Percentiles rank a stretch among this genome's conserved stretches.
phyloP scores from a whole-genome alignment of 2,329 filamentous ascomycete genomes.

The Penicillium sp. region DNA sequence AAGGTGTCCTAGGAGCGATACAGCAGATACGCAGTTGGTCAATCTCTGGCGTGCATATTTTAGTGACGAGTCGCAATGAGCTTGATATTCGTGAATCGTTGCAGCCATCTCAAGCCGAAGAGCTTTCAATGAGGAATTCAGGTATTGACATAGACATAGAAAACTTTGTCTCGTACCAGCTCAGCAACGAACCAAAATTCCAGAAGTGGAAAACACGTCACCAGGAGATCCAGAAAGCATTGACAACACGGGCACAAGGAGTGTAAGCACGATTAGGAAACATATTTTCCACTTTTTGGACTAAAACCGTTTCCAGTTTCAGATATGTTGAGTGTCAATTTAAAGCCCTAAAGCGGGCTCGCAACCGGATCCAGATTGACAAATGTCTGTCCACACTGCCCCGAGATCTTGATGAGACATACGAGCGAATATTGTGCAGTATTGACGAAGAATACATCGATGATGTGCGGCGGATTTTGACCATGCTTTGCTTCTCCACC shows the following conservation, averaged over 20 bases:
- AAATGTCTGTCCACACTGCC: slow-evolving; percentile 30
- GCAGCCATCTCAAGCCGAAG: not conserved
- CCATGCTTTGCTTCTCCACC: slow-evolving; percentile 28
- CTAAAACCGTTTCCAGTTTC: slow-evolving; percentile 25
- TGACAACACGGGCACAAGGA: slow-evolving; percentile 8
- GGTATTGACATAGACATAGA: slow-evolving; percentile 28
- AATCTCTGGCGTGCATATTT: slow-evolving; percentile 26
- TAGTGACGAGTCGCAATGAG: slow-evolving; percentile 29
- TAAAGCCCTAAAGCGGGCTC: slow-evolving; percentile 11
- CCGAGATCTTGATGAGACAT: slow-evolving; percentile 32
- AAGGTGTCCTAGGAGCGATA: slow-evolving; percentile 5
- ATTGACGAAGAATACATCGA: slow-evolving; percentile 22
- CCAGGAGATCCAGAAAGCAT: slow-evolving; percentile 9
- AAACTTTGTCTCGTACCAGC: slow-evolving; percentile 24
- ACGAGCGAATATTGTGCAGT: slow-evolving; percentile 33
- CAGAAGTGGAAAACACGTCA: slow-evolving; percentile 17
- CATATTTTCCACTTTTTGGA: not conserved
- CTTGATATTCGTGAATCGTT: slow-evolving; percentile 13
- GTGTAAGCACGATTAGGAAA: slow-evolving; percentile 7
- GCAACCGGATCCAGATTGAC: slow-evolving; percentile 27
- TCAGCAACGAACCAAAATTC: slow-evolving; percentile 19
- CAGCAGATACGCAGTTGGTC: slow-evolving; percentile 5
- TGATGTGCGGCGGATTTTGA: slow-evolving; percentile 31
- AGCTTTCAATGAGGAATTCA: slow-evolving; percentile 6
- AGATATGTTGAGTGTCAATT: slow-evolving; percentile 36